Percentiles rank a stretch among this genome's conserved stretches.
phyloP scores from a whole-genome alignment of 2,329 filamentous ascomycete species.

The Rhynchosporium secalis region DNA sequence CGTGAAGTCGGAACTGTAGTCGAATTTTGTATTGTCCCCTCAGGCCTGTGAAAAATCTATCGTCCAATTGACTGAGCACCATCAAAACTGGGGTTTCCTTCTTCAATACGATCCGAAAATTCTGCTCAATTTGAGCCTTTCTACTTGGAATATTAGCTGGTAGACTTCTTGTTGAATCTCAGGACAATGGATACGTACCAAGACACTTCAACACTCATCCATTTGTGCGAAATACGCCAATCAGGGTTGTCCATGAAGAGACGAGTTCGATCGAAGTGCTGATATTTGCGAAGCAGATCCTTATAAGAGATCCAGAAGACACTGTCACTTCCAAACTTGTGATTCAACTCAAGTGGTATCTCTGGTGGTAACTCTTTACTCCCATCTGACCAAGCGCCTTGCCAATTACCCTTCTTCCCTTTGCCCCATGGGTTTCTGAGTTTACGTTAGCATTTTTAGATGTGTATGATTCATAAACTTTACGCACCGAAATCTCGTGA shows the following conservation, averaged over 20 bases:
- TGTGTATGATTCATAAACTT: too few species aligned
- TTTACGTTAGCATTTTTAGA: not conserved
- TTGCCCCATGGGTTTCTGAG: constrained; percentile 59
- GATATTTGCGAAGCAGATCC: constrained; percentile 62
- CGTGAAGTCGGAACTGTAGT: constrained; percentile 52
- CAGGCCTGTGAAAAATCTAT: constrained; percentile 61
- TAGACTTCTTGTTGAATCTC: too few species aligned
- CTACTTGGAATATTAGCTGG: too few species aligned
- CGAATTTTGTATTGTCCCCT: constrained; percentile 56
- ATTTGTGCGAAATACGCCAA: constrained; percentile 59
- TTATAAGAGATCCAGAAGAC: constrained; percentile 65
- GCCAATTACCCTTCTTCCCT: constrained; percentile 58
- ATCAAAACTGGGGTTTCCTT: constrained; percentile 59
- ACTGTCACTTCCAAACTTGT: constrained; percentile 61
- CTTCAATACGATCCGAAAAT: constrained; percentile 58
- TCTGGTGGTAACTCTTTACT: constrained; percentile 62
- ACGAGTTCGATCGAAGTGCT: constrained; percentile 60
- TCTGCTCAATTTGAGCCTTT: constrained; percentile 61
- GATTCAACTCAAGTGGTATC: constrained; percentile 56
- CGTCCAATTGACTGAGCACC: constrained; percentile 62
- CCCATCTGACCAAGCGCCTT: constrained; percentile 58
- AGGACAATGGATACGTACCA: constrained; percentile 40
- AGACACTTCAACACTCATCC: constrained; percentile 62
- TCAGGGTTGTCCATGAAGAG: constrained; percentile 56
- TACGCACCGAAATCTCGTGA: constrained; percentile 53